These are phyloP conservation scores for Nakaseomyces kungkrabaensis DNA, from an alignment of 1,139 yeast species.

Conservation along the genomic window DNA sequence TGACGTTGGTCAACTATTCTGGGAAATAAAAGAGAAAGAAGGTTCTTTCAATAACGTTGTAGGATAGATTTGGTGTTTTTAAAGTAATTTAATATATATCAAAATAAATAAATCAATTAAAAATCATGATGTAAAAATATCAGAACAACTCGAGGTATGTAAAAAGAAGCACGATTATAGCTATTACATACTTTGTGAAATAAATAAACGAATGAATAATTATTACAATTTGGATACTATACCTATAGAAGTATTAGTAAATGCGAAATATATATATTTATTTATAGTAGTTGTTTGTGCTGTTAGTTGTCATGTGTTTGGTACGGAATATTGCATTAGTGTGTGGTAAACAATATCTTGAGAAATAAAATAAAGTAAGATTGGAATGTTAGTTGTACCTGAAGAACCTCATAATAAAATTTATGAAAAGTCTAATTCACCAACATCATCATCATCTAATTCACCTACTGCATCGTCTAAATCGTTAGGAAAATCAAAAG, in stretches of 20 bases:
- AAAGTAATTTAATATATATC: neutral
- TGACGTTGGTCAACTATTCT: slow-evolving; percentile 84
- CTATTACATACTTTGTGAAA: too few relatives aligned
- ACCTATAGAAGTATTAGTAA: neutral
- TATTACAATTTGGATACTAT: neutral
- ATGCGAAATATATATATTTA: neutral
- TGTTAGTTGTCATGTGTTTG: neutral
- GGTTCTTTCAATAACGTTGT: slow-evolving; percentile 85
- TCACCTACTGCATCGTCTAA: slow-evolving; percentile 1
- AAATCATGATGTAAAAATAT: neutral
- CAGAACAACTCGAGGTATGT: neutral
- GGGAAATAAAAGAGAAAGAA: slow-evolving; percentile 85
- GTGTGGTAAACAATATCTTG: too few relatives aligned
- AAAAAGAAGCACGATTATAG: neutral
- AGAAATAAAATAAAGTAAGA: too few relatives aligned
- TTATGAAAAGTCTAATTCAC: neutral
- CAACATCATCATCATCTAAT: slow-evolving; percentile 1
- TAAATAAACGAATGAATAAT: neutral
- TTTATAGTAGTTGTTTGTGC: neutral
- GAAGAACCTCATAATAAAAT: too few relatives aligned
- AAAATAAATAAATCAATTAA: slow-evolving; percentile 19
- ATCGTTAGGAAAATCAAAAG: slow-evolving; percentile 1
- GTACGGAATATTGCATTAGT: too few relatives aligned
- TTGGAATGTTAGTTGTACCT: too few relatives aligned
- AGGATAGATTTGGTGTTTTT: slow-evolving; percentile 25